These are phyloP conservation scores for Mucor irregularis DNA, from an alignment of 371 early-diverging fungal genomes.

Conservation along the genomic window DNA sequence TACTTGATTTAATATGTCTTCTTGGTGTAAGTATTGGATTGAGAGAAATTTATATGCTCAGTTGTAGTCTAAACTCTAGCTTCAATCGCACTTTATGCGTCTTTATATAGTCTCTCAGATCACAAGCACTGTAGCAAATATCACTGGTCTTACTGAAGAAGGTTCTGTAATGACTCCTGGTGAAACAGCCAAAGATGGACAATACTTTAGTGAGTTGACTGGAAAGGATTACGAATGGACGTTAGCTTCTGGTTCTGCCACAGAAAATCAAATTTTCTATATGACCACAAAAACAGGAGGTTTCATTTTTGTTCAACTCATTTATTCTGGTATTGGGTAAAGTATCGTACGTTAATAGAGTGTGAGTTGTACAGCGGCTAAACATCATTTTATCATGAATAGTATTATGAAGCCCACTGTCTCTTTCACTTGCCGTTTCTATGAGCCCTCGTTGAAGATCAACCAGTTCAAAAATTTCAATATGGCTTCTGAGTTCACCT, in stretches of 20 bases:
- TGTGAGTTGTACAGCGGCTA: too few relatives aligned
- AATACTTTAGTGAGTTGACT: conserved; percentile 57
- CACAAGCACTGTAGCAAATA: conserved; percentile 49
- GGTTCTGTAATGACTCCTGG: conserved; percentile 51
- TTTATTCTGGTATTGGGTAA: conserved; percentile 85
- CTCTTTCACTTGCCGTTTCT: conserved; percentile 79
- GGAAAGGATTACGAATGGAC: conserved; percentile 76
- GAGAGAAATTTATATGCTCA: too few relatives aligned
- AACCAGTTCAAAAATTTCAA: conserved; percentile 75
- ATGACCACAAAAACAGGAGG: conserved; percentile 73
- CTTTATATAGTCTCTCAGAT: conserved; percentile 44
- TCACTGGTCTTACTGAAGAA: conserved; percentile 41
- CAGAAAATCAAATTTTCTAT: conserved; percentile 91
- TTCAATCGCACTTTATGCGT: neutral
- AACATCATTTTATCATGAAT: neutral
- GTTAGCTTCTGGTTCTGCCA: conserved; percentile 71
- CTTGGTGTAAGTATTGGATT: conserved; percentile 17
- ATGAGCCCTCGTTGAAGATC: conserved; percentile 62
- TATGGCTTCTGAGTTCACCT: conserved; percentile 56
- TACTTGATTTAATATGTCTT: conserved; percentile 23
- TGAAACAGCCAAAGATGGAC: conserved; percentile 56
- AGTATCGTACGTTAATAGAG: too few relatives aligned
- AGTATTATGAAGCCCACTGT: conserved; percentile 64
- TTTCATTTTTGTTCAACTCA: conserved; percentile 81
- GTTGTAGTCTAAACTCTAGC: neutral